Conservation (phyloP, 495 filamentous ascomycete species). For the Hyaloscypha variabilis region DNA sequence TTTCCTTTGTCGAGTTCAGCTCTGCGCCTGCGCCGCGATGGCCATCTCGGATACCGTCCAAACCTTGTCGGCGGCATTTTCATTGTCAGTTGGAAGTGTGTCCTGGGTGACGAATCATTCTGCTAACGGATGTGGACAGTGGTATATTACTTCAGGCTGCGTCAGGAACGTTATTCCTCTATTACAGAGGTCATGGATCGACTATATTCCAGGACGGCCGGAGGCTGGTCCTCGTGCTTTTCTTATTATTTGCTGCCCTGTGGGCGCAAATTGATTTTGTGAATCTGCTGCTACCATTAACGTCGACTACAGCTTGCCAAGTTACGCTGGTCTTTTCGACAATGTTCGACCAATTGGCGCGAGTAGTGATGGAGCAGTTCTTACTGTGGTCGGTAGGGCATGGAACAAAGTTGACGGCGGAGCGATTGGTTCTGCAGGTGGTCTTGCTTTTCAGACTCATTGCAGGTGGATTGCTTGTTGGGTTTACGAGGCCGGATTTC, state of each 20-base stretch:
- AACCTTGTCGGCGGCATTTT: conserved; percentile 55
- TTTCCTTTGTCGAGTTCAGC: conserved; percentile 32
- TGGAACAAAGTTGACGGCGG: conserved; percentile 26
- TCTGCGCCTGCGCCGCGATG: conserved; percentile 28
- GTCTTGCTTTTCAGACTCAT: conserved; percentile 47
- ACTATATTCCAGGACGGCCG: conserved; percentile 56
- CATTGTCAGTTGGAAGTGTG: conserved; percentile 45
- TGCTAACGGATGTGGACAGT: conserved; percentile 34
- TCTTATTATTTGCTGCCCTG: conserved; percentile 50
- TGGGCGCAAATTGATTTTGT: conserved; percentile 55
- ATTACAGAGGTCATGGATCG: conserved; percentile 50
- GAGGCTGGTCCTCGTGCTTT: conserved; percentile 64
- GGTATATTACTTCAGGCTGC: conserved; percentile 56
- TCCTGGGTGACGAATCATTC: not conserved
- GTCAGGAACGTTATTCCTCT: conserved; percentile 52
- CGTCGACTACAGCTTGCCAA: conserved; percentile 47
- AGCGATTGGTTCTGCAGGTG: conserved; percentile 39
- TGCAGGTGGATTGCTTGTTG: conserved; percentile 50
- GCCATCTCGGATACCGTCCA: conserved; percentile 46
- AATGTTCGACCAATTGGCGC: conserved; percentile 53
- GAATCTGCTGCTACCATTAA: conserved; percentile 44
- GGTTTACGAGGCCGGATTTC: conserved; percentile 50
- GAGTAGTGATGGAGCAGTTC: conserved; percentile 53
- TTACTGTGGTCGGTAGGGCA: conserved; percentile 45
- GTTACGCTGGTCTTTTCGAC: conserved; percentile 49